Evolutionary conservation across 768 basidiomycete genomes (phyloP), one percentile per base, ranked within the genome.

Genomic region (Pisolithus sp.): DNA sequence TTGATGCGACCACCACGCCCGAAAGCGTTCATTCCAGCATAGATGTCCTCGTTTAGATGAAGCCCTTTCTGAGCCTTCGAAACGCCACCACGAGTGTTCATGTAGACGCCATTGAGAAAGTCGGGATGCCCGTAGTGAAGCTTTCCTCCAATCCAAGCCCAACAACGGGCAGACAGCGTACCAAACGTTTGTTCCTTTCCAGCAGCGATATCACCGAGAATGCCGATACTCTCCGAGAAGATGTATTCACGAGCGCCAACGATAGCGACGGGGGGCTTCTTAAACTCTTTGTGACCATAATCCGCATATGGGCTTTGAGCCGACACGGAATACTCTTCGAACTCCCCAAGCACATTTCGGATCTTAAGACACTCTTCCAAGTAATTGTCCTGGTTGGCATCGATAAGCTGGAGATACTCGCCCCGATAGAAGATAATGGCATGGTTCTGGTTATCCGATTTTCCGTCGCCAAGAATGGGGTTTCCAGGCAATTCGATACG

Each of bases 131-230:
- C 96, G 66, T 99, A 99, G 68, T 98, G 96, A 53, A 99, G 79
- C 68, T 98, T 98, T 46, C 96, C 96, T 37, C 95, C 95, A 56
- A 98, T 90, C 89, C 92, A 97, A 1, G 95, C 90, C 76, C 95
- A 85, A 2, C 90, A 86, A 46, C 96, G 84, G 12, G 94, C 95
- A n/a, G 92, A 82, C 56, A 99, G 82, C 1, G 96, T 98, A 66
- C 96, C 96, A 68, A 99, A 99, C 37, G 96, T 99, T 70, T 98
- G 96, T 71, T 99, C 96, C 76, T 99, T 98, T 17, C 96, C 94
- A 54, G 96, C 96, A 39, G 96, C 96, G 42, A 99, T 80, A 71
- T 99, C 96, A 62, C 96, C 96, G 44, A 99, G 78, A 61, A 98
- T 95, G 77, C 96, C 96, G 57, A 98, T 98, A 66, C 97, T 97